Evolutionary conservation across 257 asterid species (phyloP).

Genomic region (Forsythia suspensa): DNA sequence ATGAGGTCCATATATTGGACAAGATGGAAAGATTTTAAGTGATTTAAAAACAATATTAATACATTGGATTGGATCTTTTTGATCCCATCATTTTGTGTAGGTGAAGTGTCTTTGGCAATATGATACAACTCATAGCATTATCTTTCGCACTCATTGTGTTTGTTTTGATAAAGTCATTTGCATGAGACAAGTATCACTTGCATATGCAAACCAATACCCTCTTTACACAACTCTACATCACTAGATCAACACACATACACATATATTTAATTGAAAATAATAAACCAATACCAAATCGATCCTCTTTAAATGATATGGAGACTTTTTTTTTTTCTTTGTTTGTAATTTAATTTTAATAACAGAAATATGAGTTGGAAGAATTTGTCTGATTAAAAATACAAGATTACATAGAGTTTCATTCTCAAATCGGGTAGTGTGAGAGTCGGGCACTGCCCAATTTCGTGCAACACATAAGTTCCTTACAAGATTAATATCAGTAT

Average conservation of each 20-base stretch:
- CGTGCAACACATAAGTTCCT: too few relatives aligned
- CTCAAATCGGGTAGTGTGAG: too few relatives aligned
- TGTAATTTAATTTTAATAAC: too few relatives aligned
- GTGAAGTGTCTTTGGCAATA: conserved; percentile 10
- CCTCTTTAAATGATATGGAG: too few relatives aligned
- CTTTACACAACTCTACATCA: not conserved
- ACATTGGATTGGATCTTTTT: not conserved
- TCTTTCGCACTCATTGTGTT: not conserved
- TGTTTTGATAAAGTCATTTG: not conserved
- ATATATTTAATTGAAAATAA: not conserved
- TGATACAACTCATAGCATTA: not conserved
- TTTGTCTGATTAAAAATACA: too few relatives aligned
- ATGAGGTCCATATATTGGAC: conserved; percentile 17
- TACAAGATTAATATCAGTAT: too few relatives aligned
- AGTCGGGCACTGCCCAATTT: too few relatives aligned
- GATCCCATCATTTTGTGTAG: conserved; percentile 15
- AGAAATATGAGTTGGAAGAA: too few relatives aligned
- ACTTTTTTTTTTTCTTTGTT: too few relatives aligned
- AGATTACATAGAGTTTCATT: too few relatives aligned
- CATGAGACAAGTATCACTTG: not conserved
- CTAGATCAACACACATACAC: not conserved
- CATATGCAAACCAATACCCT: not conserved
- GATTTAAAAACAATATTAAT: not conserved
- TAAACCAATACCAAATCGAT: too few relatives aligned
- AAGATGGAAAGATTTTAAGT: not conserved